Evolutionary conservation across 768 basidiomycete genomes (phyloP).

Genomic region (Leccinum pellstonianum): DNA sequence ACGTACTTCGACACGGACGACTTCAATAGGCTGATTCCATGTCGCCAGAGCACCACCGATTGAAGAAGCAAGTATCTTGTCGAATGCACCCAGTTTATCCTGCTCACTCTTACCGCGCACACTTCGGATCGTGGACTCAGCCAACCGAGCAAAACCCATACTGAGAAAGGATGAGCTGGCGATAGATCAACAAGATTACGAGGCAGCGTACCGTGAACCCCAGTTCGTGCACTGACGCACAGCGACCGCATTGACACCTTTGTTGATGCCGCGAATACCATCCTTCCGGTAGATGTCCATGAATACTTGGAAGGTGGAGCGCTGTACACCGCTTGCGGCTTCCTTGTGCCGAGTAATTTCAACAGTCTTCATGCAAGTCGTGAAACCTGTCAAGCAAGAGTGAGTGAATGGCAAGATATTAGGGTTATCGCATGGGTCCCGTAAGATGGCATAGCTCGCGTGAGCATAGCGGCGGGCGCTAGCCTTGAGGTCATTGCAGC

Average conservation of each 20-base stretch:
- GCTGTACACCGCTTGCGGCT: constrained; percentile 77
- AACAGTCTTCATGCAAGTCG: constrained; percentile 99
- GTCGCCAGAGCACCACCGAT: constrained; percentile 95
- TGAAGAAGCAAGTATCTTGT: constrained; percentile 87
- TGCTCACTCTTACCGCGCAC: constrained; percentile 75
- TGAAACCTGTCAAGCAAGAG: constrained; percentile 65
- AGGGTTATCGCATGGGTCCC: constrained; percentile 2
- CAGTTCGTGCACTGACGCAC: constrained; percentile 92
- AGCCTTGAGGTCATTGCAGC: constrained; percentile 22
- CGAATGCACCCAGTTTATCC: constrained; percentile 69
- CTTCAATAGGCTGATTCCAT: constrained; percentile 99
- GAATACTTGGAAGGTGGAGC: constrained; percentile 93
- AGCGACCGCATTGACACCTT: constrained; percentile 96
- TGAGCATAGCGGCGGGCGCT: constrained; percentile 19
- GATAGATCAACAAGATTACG: neutral
- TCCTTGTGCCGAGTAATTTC: constrained; percentile 97
- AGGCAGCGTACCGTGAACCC: constrained; percentile 71
- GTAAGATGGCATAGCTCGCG: constrained; percentile 13
- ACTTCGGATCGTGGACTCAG: constrained; percentile 77
- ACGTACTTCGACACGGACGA: constrained; percentile 88
- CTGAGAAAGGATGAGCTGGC: constrained; percentile 38
- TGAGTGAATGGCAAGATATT: constrained; percentile 6
- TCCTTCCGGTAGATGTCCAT: constrained; percentile 92
- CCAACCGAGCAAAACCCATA: constrained; percentile 95
- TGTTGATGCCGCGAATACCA: constrained; percentile 95